Percentiles rank a stretch among this genome's conserved stretches.
phyloP scores from a whole-genome alignment of 2,329 filamentous ascomycete genomes.

The Herpotrichia juniperi region DNA sequence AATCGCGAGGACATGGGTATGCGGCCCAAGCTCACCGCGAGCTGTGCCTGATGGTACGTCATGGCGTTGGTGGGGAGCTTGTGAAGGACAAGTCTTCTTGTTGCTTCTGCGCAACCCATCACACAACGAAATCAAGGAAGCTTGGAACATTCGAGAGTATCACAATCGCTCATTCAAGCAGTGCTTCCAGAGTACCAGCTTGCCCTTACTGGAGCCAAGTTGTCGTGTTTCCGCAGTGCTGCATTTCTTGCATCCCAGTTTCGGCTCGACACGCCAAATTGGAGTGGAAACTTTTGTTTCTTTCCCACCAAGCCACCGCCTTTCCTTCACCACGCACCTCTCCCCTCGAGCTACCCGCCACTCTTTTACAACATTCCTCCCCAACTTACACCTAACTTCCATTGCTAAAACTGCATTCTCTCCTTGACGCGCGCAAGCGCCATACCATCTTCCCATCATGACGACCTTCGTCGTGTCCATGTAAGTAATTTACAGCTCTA shows the following conservation, averaged over 20 bases:
- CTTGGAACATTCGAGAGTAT: slow-evolving; percentile 3
- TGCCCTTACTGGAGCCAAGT: background rate
- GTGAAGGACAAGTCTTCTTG: background rate
- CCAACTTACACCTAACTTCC: background rate
- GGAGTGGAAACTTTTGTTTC: slow-evolving; percentile 5
- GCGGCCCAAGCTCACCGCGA: background rate
- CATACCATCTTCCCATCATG: slow-evolving; percentile 48
- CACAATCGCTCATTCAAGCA: background rate
- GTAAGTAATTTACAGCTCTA: slow-evolving; percentile 50
- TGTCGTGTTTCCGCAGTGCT: background rate
- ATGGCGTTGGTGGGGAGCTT: slow-evolving; percentile 9
- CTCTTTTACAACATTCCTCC: slow-evolving; percentile 1
- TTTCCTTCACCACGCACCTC: background rate
- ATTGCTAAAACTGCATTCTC: background rate
- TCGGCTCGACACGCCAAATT: slow-evolving; percentile 2
- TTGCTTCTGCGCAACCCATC: slow-evolving; percentile 3
- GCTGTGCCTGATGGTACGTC: slow-evolving; percentile 14
- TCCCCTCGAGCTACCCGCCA: slow-evolving; percentile 3
- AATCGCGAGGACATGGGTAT: background rate
- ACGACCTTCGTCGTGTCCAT: slow-evolving; percentile 66
- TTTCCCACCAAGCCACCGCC: background rate
- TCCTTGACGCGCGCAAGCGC: background rate
- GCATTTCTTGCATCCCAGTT: background rate
- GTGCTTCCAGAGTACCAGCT: background rate
- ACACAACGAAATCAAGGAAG: slow-evolving; percentile 14